Evolutionary conservation across 2,329 filamentous ascomycete species (phyloP), one percentile per base, ranked within the genome.

Genomic region (Proliferodiscus dingleyae): DNA sequence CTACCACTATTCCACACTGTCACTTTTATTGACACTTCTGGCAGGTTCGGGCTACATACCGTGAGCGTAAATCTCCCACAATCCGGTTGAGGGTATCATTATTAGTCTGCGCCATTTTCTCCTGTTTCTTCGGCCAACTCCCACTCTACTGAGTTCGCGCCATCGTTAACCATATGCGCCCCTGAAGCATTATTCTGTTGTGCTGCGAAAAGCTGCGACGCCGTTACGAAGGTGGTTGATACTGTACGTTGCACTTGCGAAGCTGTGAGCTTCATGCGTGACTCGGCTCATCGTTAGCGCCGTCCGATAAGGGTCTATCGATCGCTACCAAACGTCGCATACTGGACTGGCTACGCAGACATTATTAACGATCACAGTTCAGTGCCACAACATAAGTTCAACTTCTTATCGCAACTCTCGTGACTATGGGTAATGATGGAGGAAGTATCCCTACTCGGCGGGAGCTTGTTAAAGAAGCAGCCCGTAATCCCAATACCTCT

Each of bases 381-480:
- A 32, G 8, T 30, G 13, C 32, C 21, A 23, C 18, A 33, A 38
- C 32, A 13, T 16, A 30, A 5, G 19, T 15, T 32, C 34, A 32
- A 9, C 21, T 11, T 10, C 4, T 8, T n/a, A 15, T 21, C 28
- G 18, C 10, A n/a, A 10, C 32, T 26, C 18, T 18, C 30, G 9
- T 13, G 15, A 46, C 9, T 58, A 96, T 98, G 93, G 93, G 93
- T 65, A 98, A 98, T 71, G 93, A 98, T 66, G 93, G 93, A 58
- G 93, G 93, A 64, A 91, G 88, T 57, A 98, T 98, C 57, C 93
- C 93, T 4, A 97, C 86, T 53, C 87, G 94, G 24, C 86, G 89
- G 62, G 94, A 98, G 68, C 87, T 98, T 37, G 93, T 98, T 66
- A 95, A 95, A 69, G 85, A 91, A 67, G 89, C 90, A 22, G 89